Base-by-base conservation (phyloP, 2,329 filamentous ascomycete species). In the Penicillium sp. region DNA sequence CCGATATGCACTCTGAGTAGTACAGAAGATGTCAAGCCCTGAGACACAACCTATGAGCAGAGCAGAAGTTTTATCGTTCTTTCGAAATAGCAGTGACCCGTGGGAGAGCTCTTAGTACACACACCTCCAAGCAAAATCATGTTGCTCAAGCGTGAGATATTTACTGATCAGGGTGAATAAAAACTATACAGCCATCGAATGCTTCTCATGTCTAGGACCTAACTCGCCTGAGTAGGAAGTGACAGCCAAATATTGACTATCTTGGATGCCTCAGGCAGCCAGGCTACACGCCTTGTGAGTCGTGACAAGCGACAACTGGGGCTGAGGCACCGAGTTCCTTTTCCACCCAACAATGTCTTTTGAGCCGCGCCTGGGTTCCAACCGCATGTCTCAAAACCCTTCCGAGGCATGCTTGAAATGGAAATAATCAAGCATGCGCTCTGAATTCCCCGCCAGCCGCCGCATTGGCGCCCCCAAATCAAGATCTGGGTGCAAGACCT, bases 1-100 rank as follows among this genome's bases (percentile, higher is more conserved):
- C 37, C 64, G 73, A 55, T 76, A 75, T 67, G 73, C 71, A 31
- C 64, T 75, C 58, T 75, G 14, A 25, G 47, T 17, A 20, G 28
- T 4, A 12, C 34, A n/a, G 10, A 35, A 10, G 28, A 11, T 17
- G 1, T 31, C 10, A 11, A 12, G 17, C 11, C 25, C 25, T 6
- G 22, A n/a, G 31, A 25, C 28, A 17, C 10, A n/a, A 2, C 15
- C 5, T 7, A 7, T 7, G 12, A 17, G 12, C 1, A 20, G 15
- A 20, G 14, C n/a, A 34, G 15, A 48, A 20, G 12, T n/a, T 7
- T 17, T 15, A 34, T 34, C 17, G 20, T 34, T 35, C 15, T 12
- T 31, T 20, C 8, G 10, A 25, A 34, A 7, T 12, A n/a, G n/a
- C 12, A 20, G 17, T 42, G 31, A 31, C 7, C 31, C 31, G 31